These are phyloP conservation scores for Leccinum holopus DNA, from an alignment of 1,284 basidiomycete genomes.

Conservation along the genomic window DNA sequence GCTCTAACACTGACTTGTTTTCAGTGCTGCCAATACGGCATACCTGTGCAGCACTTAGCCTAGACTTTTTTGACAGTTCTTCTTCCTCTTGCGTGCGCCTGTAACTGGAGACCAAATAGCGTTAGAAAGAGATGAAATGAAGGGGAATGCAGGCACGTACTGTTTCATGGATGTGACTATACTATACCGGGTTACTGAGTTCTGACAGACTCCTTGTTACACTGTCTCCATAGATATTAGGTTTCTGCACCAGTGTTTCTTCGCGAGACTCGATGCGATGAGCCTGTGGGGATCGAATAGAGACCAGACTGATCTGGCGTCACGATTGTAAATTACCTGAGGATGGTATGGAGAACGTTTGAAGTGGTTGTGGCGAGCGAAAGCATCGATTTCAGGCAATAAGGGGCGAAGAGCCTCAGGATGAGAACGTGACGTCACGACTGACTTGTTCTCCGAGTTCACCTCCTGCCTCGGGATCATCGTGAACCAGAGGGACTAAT, in stretches of 20 bases:
- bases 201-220: neutral
- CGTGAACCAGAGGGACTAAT: neutral
- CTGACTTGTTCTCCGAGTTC: conserved; percentile 48
- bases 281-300: conserved; percentile 37
- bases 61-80: conserved; percentile 13
- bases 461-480: conserved; percentile 6
- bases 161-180: conserved; percentile 17
- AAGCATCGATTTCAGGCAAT: conserved; percentile 55
- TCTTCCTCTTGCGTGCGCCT: conserved; percentile 14
- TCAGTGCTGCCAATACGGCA: neutral
- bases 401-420: conserved; percentile 51
- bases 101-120: neutral
- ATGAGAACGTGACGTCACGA: conserved; percentile 41
- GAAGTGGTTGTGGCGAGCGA: conserved; percentile 36
- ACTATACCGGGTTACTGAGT: neutral
- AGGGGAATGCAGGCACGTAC: neutral
- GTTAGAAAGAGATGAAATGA: neutral
- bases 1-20: neutral
- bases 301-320: neutral
- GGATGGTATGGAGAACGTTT: conserved; percentile 3
- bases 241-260: conserved; percentile 51
- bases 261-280: conserved; percentile 54
- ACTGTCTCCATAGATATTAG: conserved; percentile 29
- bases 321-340: conserved; percentile 14
- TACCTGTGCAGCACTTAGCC: conserved; percentile 7